Conservation (phyloP, 1,284 basidiomycete species). For the Gymnopus androsaceus region DNA sequence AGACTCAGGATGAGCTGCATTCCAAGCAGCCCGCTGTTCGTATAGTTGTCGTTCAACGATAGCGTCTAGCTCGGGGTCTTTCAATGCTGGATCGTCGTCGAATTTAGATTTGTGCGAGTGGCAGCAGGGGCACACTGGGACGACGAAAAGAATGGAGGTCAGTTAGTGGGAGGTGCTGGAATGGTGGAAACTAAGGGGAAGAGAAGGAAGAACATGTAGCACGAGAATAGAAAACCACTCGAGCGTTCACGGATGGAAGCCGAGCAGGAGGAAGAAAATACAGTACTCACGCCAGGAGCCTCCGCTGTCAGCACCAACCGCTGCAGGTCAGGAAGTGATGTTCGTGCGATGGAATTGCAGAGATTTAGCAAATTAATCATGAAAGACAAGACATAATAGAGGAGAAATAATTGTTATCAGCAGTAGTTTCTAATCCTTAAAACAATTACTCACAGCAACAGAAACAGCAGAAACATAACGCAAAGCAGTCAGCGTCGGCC, state of each 20-base stretch:
- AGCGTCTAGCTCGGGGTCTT: background rate
- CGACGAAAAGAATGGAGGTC: background rate
- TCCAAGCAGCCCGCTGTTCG: slow-evolving; percentile 3
- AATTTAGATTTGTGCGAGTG: background rate
- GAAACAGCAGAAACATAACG: slow-evolving; percentile 9
- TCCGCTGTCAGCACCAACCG: slow-evolving; percentile 5
- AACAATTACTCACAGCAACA: slow-evolving; percentile 2
- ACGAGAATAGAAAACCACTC: no score
- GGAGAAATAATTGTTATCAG: no score
- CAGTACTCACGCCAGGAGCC: background rate
- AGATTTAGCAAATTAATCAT: background rate
- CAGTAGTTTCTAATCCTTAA: background rate
- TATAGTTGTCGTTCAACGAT: slow-evolving; percentile 6
- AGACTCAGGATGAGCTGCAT: background rate
- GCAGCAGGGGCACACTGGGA: slow-evolving; percentile 4
- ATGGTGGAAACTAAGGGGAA: background rate
- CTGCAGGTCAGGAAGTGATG: background rate
- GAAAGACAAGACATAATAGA: no score
- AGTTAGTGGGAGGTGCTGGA: background rate
- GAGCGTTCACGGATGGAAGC: no score
- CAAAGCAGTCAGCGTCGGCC: slow-evolving; percentile 6
- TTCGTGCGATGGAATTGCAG: background rate
- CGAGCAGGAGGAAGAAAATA: no score
- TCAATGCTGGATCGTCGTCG: background rate
- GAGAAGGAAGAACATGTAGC: background rate